Evolutionary conservation across 306 rosid genomes (phyloP).

Genomic region (Quercus parvula): DNA sequence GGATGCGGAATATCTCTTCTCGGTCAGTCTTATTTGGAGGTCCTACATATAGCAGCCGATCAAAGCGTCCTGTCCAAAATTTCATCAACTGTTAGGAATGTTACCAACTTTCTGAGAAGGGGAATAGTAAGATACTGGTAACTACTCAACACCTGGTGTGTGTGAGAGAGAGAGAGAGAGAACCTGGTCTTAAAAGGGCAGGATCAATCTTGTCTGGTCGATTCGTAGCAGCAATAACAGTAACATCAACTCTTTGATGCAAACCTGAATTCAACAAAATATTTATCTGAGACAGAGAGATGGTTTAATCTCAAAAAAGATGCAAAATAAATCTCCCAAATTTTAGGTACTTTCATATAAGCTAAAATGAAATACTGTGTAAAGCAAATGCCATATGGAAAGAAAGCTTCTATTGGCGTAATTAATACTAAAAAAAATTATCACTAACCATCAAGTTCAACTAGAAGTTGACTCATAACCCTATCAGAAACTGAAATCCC

Average conservation of each 20-base stretch:
- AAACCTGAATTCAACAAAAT: slow-evolving; percentile 54
- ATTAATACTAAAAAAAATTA: slow-evolving; percentile 13
- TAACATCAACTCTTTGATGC: slow-evolving; percentile 76
- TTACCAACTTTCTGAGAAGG: background rate
- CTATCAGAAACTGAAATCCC: slow-evolving; percentile 90
- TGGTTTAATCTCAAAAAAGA: background rate
- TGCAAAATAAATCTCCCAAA: background rate
- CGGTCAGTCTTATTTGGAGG: slow-evolving; percentile 79
- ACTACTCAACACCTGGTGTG: background rate
- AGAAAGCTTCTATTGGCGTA: slow-evolving; percentile 6
- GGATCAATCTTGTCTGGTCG: slow-evolving; percentile 89
- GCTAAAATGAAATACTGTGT: background rate
- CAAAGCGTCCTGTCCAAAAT: slow-evolving; percentile 74
- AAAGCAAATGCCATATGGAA: background rate
- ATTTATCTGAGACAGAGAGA: slow-evolving; percentile 4
- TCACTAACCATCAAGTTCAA: slow-evolving; percentile 86
- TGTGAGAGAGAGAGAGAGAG: background rate
- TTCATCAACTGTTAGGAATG: slow-evolving; percentile 9
- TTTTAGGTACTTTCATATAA: background rate
- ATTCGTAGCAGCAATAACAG: slow-evolving; percentile 93
- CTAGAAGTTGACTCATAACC: slow-evolving; percentile 90
- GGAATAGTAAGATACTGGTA: background rate
- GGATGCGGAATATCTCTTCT: slow-evolving; percentile 76
- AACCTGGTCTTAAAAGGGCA: slow-evolving; percentile 93
- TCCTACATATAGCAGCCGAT: slow-evolving; percentile 82